These are phyloP conservation scores for Lepiota subincarnata DNA, from an alignment of 768 basidiomycete genomes.

Conservation along the genomic window DNA sequence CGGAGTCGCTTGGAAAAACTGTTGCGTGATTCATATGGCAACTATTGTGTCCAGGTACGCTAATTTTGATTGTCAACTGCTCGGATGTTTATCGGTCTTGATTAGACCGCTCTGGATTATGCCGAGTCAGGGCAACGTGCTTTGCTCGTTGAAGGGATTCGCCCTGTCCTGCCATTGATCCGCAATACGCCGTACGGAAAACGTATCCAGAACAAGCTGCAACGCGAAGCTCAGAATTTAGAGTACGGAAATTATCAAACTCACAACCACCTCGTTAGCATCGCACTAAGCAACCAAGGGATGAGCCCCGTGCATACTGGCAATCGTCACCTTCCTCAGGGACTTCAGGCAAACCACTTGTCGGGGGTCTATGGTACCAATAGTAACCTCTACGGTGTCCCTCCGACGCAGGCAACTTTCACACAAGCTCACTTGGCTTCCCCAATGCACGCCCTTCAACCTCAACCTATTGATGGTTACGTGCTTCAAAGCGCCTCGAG, in stretches of 20 bases:
- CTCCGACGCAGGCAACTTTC: slow-evolving; percentile 49
- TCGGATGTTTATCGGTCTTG: not conserved
- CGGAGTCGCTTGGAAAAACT: slow-evolving; percentile 93
- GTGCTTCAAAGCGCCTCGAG: slow-evolving; percentile 71
- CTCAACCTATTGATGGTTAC: slow-evolving; percentile 76
- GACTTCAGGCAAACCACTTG: slow-evolving; percentile 51
- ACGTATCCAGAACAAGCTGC: slow-evolving; percentile 97
- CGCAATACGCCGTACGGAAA: slow-evolving; percentile 99
- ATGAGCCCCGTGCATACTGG: slow-evolving; percentile 40
- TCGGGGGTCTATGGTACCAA: slow-evolving; percentile 64
- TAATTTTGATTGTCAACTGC: not conserved
- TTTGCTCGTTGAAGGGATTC: slow-evolving; percentile 93
- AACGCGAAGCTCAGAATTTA: slow-evolving; percentile 84
- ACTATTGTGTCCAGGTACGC: slow-evolving; percentile 87
- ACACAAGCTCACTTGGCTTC: slow-evolving; percentile 52
- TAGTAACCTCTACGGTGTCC: slow-evolving; percentile 58
- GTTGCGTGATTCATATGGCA: slow-evolving; percentile 92
- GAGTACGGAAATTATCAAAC: slow-evolving; percentile 55
- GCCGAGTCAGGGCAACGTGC: slow-evolving; percentile 92
- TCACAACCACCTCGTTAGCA: slow-evolving; percentile 56
- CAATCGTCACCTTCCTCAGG: slow-evolving; percentile 55
- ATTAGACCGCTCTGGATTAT: slow-evolving; percentile 92
- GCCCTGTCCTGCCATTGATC: slow-evolving; percentile 96
- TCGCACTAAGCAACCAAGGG: slow-evolving; percentile 54
- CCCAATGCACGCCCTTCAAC: slow-evolving; percentile 58